These are phyloP conservation scores for Leucaena leucocephala DNA, from an alignment of 306 rosid genomes.

Conservation along the genomic window DNA sequence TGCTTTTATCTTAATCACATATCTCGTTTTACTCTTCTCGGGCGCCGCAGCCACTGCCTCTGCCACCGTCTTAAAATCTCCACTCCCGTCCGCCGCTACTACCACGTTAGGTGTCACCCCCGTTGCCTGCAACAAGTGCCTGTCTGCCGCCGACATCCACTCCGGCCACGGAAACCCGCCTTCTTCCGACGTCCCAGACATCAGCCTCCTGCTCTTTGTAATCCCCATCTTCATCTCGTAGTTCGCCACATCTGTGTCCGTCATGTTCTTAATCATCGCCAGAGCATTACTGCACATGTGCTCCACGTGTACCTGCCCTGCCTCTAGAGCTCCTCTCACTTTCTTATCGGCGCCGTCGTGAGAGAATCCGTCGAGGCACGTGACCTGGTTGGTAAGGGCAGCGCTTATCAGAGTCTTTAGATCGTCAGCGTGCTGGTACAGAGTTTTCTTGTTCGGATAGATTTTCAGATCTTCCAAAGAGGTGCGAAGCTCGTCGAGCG, in stretches of 20 bases:
- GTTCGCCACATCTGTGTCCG: slow-evolving; percentile 58
- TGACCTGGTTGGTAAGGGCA: slow-evolving; percentile 72
- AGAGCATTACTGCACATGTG: slow-evolving; percentile 67
- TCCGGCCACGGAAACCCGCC: slow-evolving; percentile 53
- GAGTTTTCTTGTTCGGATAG: slow-evolving; percentile 54
- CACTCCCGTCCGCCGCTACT: slow-evolving; percentile 80
- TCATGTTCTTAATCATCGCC: slow-evolving; percentile 74
- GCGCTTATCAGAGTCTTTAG: slow-evolving; percentile 71
- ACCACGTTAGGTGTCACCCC: slow-evolving; percentile 49
- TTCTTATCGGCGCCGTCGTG: slow-evolving; percentile 49
- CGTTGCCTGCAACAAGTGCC: slow-evolving; percentile 59
- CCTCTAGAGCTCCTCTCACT: slow-evolving; percentile 36
- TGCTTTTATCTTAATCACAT: slow-evolving; percentile 63
- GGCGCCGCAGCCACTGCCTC: slow-evolving; percentile 81
- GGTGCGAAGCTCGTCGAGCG: slow-evolving; percentile 59
- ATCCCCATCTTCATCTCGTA: slow-evolving; percentile 2
- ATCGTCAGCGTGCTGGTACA: slow-evolving; percentile 55
- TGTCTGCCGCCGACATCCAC: slow-evolving; percentile 64
- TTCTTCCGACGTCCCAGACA: not conserved
- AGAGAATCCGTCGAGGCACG: slow-evolving; percentile 80
- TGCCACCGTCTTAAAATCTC: slow-evolving; percentile 59
- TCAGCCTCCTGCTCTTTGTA: slow-evolving; percentile 29
- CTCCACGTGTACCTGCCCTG: slow-evolving; percentile 52
- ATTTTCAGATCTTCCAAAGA: slow-evolving; percentile 43
- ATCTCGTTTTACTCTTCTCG: slow-evolving; percentile 47